Base-by-base conservation (phyloP, 1,284 basidiomycete genomes). In the Coniferiporia weirii region DNA sequence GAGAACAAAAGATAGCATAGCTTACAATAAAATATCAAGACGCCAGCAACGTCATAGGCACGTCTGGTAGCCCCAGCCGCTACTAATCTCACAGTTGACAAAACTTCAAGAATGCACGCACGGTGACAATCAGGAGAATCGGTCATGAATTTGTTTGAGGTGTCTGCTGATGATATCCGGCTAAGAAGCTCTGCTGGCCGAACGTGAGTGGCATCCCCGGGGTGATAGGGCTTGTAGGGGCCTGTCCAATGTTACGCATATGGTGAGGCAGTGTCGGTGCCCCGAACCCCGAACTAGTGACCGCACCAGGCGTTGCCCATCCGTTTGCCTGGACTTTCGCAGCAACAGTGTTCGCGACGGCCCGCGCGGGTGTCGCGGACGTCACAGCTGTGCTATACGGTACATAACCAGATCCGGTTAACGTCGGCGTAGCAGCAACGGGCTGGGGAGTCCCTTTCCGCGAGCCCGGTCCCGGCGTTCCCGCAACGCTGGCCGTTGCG, bases 301-400 rank as follows among this genome's bases (percentile, higher is more conserved):
- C 19, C 19, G 52, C 34, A 38, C n/a, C 44, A 22, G 55, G 10
- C 22, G 60, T 56, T 19, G 61, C 36, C 56, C 61, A 57, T 6
- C 60, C 60, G 47, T 57, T 58, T 7, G 52, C 20, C 32, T 46
- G 46, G 19, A 46, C 27, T 32, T 61, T 61, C 13, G 46, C 43
- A 20, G 56, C 20, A 56, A 62, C 51, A 6, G 61, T 62, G 51
- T 62, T 62, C 34, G 61, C 57, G 8, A 62, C 61, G 4, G 61
- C 57, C 35, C 57, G 36, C 20, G 54, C 51, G n/a, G 61, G 61
- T 15, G 56, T 54, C 55, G 60, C 43, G 1, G 51, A 35, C 35
- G 40, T 27, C 22, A 52, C 38, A 8, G 59, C 47, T 15, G 54
- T 20, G 19, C 40, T 57, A 36, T 61, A 61, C 22, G 54, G 54